A percentile compares a stretch with the other conserved stretches of the same genome.
phyloP scores from a whole-genome alignment of 1,139 yeast genomes.

The Hansenula lynferdii region DNA sequence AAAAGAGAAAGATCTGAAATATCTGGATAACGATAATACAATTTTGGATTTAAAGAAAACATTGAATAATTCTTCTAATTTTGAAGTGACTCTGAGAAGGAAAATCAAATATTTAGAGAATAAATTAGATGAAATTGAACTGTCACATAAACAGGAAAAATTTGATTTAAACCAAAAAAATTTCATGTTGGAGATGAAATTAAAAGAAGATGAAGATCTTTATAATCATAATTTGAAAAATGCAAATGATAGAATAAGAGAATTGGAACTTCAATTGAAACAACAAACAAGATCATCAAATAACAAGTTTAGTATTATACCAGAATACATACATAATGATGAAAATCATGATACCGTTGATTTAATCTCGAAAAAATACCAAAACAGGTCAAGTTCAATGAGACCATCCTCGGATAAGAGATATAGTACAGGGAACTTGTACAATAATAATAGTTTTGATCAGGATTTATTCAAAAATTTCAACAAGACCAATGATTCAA shows the following conservation, averaged over 20 bases:
- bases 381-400: neutral
- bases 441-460: neutral
- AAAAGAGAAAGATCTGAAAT: conserved; percentile 5
- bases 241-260: conserved; percentile 19
- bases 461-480: neutral
- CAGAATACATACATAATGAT: conserved; percentile 5
- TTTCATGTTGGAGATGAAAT: conserved; percentile 18
- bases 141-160: conserved; percentile 19
- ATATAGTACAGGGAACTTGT: neutral
- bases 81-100: conserved; percentile 17
- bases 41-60: conserved; percentile 10
- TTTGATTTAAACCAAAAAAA: conserved; percentile 21
- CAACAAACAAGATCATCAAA: neutral
- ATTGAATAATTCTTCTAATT: conserved; percentile 12
- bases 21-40: conserved; percentile 10
- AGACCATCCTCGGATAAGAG: conserved; percentile 1
- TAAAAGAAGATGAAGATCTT: conserved; percentile 19
- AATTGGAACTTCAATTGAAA: conserved; percentile 17
- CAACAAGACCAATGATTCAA: neutral
- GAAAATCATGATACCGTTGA: neutral
- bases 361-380: neutral
- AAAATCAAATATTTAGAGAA: conserved; percentile 21
- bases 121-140: conserved; percentile 19
- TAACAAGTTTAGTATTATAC: conserved; percentile 2
- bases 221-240: conserved; percentile 13